Evolutionary conservation across 805 yeast genomes (phyloP).

Genomic region (Barnettozyma vustinii): DNA sequence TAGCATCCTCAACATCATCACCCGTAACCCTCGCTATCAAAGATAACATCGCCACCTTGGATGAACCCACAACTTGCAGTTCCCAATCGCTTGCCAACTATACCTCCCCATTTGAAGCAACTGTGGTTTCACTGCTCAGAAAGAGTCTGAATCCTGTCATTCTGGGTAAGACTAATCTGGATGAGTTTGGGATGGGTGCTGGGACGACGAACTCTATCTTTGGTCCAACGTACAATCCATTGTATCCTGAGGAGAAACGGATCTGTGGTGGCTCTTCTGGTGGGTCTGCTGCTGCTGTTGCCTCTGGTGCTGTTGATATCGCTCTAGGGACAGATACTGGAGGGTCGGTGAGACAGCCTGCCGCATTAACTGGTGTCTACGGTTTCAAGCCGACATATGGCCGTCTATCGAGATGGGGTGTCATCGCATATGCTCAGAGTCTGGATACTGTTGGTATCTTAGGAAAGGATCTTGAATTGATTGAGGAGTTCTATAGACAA

Average conservation of each 20-base stretch:
- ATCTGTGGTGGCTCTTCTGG: conserved; percentile 92
- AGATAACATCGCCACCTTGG: conserved; percentile 71
- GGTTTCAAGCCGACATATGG: conserved; percentile 97
- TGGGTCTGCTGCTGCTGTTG: conserved; percentile 92
- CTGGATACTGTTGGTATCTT: conserved; percentile 91
- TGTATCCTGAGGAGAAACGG: conserved; percentile 32
- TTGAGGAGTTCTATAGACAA: conserved; percentile 45
- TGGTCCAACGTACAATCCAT: conserved; percentile 57
- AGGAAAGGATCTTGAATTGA: conserved; percentile 40
- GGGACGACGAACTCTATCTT: conserved; percentile 48
- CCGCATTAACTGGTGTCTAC: conserved; percentile 72
- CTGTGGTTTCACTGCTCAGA: conserved; percentile 51
- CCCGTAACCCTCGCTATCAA: conserved; percentile 47
- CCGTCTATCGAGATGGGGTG: conserved; percentile 86
- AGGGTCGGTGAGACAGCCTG: conserved; percentile 91
- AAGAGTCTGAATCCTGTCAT: conserved; percentile 44
- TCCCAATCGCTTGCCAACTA: conserved; percentile 59
- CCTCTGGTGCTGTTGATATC: conserved; percentile 62
- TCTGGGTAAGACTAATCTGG: conserved; percentile 85
- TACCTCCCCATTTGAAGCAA: conserved; percentile 75
- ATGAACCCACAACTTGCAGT: conserved; percentile 72
- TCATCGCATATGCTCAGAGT: conserved; percentile 87
- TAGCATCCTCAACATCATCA: background rate
- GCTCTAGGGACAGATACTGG: conserved; percentile 96
- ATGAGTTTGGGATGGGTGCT: conserved; percentile 98